Base-by-base conservation (phyloP, 1,139 yeast genomes). In the Debaryomyces psychrophilus region DNA sequence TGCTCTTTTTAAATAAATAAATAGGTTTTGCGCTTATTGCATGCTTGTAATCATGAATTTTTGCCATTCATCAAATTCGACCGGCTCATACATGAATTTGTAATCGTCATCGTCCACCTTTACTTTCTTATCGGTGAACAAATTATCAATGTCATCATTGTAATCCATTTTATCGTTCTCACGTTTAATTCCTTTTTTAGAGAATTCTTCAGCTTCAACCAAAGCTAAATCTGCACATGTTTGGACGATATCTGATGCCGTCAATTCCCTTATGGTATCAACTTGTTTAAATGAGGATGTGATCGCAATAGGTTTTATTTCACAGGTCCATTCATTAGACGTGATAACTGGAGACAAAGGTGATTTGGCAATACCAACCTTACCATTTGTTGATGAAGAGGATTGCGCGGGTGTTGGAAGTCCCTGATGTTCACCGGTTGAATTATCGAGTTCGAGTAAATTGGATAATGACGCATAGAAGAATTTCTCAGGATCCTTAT, bases 391-490 rank as follows among this genome's bases (percentile, higher is more conserved):
- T 6, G 36, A 23, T 2, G 40, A 31, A 12, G 31, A 26, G 4
- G 37, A 31, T 6, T 25, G 37, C 5, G 29, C 31, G n/a, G 75
- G 76, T 0, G 76, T 70, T 8, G 74, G 70, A 39, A 71, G 52
- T 49, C 44, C 47, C 41, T 43, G 47, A 60, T 63, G 5, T 12
- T 49, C 53, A 5, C 69, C 68, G 17, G 68, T 65, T 22, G 68
- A 62, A 20, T 73, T 79, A 20, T 73, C 76, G 39, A 81, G 56
- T 40, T 76, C 80, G 48, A 81, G 64, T 34, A 79, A 64, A 56
- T 81, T 81, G 8, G 81, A 73, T 49, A 81, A 64, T 1, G 83
- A 71, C 0, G 82, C 77, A 44, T 75, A 67, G 57, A 81, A 77
- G 59, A 78, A 81, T 49, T 67, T 66, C 44, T 76, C 74, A 0